These are phyloP conservation scores for Hymenoscyphus occultus DNA, from an alignment of 2,329 filamentous ascomycete species.

Conservation along the genomic window DNA sequence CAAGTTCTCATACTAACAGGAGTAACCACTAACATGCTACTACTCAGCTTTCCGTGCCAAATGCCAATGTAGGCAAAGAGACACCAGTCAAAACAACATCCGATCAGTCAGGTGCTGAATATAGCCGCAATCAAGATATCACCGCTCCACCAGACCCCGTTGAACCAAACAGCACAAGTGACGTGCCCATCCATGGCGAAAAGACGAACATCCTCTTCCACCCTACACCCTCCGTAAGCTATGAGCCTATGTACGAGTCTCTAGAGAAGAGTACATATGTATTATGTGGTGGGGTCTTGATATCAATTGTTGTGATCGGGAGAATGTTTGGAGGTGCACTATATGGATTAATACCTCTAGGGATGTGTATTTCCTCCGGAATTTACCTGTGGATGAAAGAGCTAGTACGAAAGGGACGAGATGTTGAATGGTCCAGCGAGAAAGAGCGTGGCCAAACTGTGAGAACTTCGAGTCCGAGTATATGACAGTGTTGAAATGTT, in stretches of 20 bases:
- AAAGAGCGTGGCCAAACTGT: slow-evolving; percentile 77
- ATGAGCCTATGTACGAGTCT: slow-evolving; percentile 78
- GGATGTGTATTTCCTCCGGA: slow-evolving; percentile 67
- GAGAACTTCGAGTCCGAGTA: slow-evolving; percentile 27
- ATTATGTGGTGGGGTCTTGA: slow-evolving; percentile 67
- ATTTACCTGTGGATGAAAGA: slow-evolving; percentile 91
- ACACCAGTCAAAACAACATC: slow-evolving; percentile 70
- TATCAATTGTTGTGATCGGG: slow-evolving; percentile 73
- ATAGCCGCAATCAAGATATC: slow-evolving; percentile 81
- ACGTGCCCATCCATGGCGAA: slow-evolving; percentile 93
- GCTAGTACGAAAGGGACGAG: slow-evolving; percentile 74
- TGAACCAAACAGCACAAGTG: slow-evolving; percentile 76
- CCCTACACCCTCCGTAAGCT: slow-evolving; percentile 85
- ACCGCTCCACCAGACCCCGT: slow-evolving; percentile 89
- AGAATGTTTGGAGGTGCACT: slow-evolving; percentile 76
- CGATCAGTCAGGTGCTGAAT: slow-evolving; percentile 71
- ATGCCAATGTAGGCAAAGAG: slow-evolving; percentile 77
- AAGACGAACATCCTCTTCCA: slow-evolving; percentile 97
- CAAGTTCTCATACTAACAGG: slow-evolving; percentile 9
- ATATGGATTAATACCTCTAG: slow-evolving; percentile 72
- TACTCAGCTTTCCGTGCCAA: slow-evolving; percentile 73
- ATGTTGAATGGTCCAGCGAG: slow-evolving; percentile 86
- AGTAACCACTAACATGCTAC: neutral
- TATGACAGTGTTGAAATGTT: neutral
- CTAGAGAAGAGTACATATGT: slow-evolving; percentile 73